Evolutionary conservation across 2,329 filamentous ascomycete genomes (phyloP), one percentile per base, ranked within the genome.

Genomic region (Colletotrichum neosansevieriae): DNA sequence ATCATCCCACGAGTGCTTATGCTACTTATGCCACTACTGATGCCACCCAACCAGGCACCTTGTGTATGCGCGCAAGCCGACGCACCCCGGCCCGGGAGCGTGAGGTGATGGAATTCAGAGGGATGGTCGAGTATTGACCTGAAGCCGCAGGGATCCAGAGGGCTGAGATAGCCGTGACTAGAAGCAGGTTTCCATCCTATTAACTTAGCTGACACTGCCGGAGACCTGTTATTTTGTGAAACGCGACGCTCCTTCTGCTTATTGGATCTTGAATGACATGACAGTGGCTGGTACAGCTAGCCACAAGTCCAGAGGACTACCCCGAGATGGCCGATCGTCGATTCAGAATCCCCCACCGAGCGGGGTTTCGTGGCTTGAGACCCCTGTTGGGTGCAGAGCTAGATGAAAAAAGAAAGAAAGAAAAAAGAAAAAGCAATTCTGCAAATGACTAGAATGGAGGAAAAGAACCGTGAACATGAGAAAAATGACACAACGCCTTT

Each of bases 391-490:
- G 49, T 32, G 34, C 24, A 53, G 49, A 29, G 49, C 10, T 29
- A 36, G 34, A 17, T 7, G n/a, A n/a, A 34, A 21, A 51, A n/a
- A n/a, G n/a, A n/a, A n/a, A n/a, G n/a, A n/a, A n/a, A n/a, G n/a
- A n/a, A n/a, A n/a, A n/a, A n/a, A n/a, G n/a, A n/a, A 53, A 53
- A 53, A 53, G 49, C 24, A 53, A 53, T 0, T 24, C 3, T 17
- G 0, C 17, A 53, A 51, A 53, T 32, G 49, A 53, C 49, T 17
- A 32, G 29, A 7, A n/a, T 24, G 11, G 34, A 29, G 49, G 49
- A 36, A 53, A 53, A 53, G 49, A 53, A 53, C 15, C 49, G 15
- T 29, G 29, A 29, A 2, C 29, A 53, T 36, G 36, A 53, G 49
- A n/a, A 50, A 36, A 17, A 53, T 34, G 15, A 36, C 49, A 53